These are phyloP conservation scores for Litchi chinensis DNA, from an alignment of 345 rosid genomes.

Conservation along the genomic window DNA sequence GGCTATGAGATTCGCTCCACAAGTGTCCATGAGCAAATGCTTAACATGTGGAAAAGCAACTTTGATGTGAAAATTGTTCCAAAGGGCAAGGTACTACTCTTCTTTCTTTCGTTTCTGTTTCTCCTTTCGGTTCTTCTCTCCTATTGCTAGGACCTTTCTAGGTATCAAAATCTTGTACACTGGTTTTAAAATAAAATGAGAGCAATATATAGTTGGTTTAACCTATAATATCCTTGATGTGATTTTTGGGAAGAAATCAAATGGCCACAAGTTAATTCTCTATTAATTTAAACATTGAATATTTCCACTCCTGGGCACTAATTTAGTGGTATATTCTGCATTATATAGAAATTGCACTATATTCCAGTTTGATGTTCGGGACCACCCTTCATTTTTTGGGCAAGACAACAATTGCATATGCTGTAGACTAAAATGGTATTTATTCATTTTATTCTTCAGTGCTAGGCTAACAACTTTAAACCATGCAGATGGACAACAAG, in stretches of 20 bases:
- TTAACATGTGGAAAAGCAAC: constrained; percentile 70
- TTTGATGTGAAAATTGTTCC: constrained; percentile 82
- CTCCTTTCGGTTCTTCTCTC: neutral
- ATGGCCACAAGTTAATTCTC: neutral
- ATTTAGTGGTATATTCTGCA: neutral
- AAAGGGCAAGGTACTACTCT: constrained; percentile 55
- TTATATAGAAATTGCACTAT: neutral
- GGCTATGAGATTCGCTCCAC: constrained; percentile 94
- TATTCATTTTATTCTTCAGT: neutral
- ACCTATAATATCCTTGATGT: neutral
- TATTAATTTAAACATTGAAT: neutral
- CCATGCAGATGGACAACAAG: constrained; percentile 70
- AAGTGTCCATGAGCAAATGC: constrained; percentile 82
- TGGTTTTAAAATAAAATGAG: neutral
- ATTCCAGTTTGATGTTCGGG: neutral
- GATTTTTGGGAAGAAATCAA: neutral
- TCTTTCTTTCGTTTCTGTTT: neutral
- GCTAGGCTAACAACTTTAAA: neutral
- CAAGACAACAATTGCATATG: neutral
- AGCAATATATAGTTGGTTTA: neutral
- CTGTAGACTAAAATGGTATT: neutral
- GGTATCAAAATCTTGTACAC: neutral
- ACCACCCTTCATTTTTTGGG: neutral
- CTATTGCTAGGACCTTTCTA: neutral
- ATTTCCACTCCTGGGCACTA: neutral